Evolutionary conservation across 768 basidiomycete species (phyloP).

Genomic region (Rubroboletus satanas): DNA sequence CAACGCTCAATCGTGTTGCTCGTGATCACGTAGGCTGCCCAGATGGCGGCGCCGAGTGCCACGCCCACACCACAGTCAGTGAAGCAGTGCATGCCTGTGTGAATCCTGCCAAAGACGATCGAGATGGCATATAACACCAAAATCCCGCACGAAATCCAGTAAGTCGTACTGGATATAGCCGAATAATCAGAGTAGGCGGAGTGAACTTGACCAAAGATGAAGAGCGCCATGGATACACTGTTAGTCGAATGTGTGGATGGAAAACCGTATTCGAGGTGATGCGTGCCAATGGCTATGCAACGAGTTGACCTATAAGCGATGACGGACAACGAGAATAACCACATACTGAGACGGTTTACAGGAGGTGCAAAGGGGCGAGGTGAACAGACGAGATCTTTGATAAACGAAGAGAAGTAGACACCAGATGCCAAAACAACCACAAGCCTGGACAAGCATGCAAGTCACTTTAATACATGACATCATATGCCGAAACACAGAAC

Average conservation of each 20-base stretch:
- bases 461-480: background rate
- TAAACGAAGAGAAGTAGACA: slow-evolving; percentile 81
- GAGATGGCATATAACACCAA: slow-evolving; percentile 60
- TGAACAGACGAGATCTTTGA: slow-evolving; percentile 87
- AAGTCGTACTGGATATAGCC: slow-evolving; percentile 45
- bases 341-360: slow-evolving; percentile 81
- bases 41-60: slow-evolving; percentile 62
- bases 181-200: slow-evolving; percentile 38
- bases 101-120: slow-evolving; percentile 77
- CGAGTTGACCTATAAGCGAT: background rate
- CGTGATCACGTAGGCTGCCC: slow-evolving; percentile 41
- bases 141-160: slow-evolving; percentile 38
- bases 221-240: slow-evolving; percentile 83
- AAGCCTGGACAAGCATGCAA: slow-evolving; percentile 41
- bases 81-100: slow-evolving; percentile 88
- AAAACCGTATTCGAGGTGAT: slow-evolving; percentile 91
- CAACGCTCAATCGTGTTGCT: slow-evolving; percentile 41
- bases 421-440: slow-evolving; percentile 70
- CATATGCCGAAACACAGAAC: slow-evolving; percentile 19
- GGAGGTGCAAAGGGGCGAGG: slow-evolving; percentile 91
- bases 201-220: slow-evolving; percentile 60
- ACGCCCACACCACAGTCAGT: slow-evolving; percentile 66
- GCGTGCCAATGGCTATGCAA: slow-evolving; percentile 61
- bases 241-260: slow-evolving; percentile 96
- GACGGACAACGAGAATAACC: background rate